Percentiles rank a stretch among this genome's conserved stretches.
These are phyloP conservation scores for Trichoderma reesei DNA, from an alignment of 495 filamentous ascomycete genomes.

Conservation along the genomic window DNA sequence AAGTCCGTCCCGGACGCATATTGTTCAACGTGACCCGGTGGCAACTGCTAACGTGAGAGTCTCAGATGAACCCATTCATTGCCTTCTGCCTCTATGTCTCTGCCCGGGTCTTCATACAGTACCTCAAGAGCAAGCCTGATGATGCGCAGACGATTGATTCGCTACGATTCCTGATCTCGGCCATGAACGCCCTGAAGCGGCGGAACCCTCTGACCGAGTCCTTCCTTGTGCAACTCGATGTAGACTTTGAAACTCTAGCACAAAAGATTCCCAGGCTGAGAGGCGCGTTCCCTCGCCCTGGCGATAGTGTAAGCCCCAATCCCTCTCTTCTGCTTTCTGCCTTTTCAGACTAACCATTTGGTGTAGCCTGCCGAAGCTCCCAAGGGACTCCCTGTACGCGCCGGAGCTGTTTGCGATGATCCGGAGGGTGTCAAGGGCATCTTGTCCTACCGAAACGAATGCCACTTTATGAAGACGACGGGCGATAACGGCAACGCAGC, in stretches of 20 bases:
- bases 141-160: constrained; percentile 76
- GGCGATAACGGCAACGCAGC: constrained; percentile 24
- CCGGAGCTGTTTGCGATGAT: constrained; percentile 9
- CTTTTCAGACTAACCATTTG: neutral
- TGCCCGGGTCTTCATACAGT: constrained; percentile 91
- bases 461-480: constrained; percentile 23
- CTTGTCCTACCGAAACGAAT: constrained; percentile 25
- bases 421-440: constrained; percentile 17
- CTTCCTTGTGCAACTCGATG: constrained; percentile 87
- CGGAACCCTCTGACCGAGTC: constrained; percentile 91
- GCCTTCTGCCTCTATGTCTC: constrained; percentile 94
- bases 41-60: neutral
- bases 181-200: constrained; percentile 78
- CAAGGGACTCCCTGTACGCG: constrained; percentile 6
- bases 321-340: neutral
- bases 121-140: constrained; percentile 77
- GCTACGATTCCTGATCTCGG: constrained; percentile 77
- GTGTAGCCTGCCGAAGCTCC: neutral
- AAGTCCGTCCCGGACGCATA: constrained; percentile 27
- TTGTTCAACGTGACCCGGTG: neutral
- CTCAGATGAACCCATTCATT: constrained; percentile 90
- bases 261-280: constrained; percentile 43
- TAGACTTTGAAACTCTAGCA: constrained; percentile 69
- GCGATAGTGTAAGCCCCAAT: constrained; percentile 34
- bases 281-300: constrained; percentile 37